Base-by-base conservation (phyloP, 2,329 filamentous ascomycete species). In the Emmonsiellopsis sp. region DNA sequence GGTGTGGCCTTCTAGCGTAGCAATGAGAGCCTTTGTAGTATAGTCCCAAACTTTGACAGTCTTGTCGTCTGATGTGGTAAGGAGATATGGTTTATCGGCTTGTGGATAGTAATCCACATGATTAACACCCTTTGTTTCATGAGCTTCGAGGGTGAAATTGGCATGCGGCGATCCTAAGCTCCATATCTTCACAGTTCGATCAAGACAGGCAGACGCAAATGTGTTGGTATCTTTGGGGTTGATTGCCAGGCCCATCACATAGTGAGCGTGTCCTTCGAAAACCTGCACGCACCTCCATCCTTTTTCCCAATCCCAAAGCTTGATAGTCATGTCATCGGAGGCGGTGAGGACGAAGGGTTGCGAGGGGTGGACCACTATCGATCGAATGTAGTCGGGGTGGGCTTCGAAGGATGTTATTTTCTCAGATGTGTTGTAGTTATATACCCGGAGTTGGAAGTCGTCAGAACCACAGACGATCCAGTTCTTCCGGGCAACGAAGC, bases 1-100 rank as follows among this genome's bases (percentile, higher is more conserved):
- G 32, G 90, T 95, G 71, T 98, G 93, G 31, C 93, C 93, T 71
- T 98, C 93, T 47, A 98, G 79, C 2, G 92, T 97, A 32, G 93
- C 93, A 67, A 97, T 96, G 60, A 97, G 78, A 10, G 90, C 93
- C 75, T 98, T 98, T 48, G 91, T 97, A 10, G 92, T 97, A 77
- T 98, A 97, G 69, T 98, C 93, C 92, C 93, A 98, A 53, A 98
- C 83, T 78, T 97, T 97, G 63, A 97, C 89, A 0, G 92, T 97
- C 64, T 89, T 84, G 72, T 97, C 93, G 69, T 98, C 93, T 7
- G 90, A 95, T 11, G 92, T 96, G 26, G 93, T 98, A 59, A 98
- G 84, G 45, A 98, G 84, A 67, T 98, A 97, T 38, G 82, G 82
- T 67, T 85, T 85, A 69, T 85, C 82, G 30, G 79, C 79, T 58